Percentiles rank a stretch among this genome's conserved stretches.
phyloP scores from a whole-genome alignment of 2,329 filamentous ascomycete genomes.

The Epichloe coenophiala region DNA sequence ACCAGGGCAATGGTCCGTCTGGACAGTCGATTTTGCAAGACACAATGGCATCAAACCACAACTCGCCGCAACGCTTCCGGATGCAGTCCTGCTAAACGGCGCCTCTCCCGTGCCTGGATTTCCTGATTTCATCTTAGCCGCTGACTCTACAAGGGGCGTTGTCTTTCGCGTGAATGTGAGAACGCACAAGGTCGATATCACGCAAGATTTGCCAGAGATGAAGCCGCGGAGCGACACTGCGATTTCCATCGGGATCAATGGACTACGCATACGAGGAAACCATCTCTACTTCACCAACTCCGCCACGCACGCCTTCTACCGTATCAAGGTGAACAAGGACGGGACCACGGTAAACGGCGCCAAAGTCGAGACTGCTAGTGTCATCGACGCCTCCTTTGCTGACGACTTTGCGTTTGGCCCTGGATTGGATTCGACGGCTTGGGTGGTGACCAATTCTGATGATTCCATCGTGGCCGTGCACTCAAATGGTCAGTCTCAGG shows the following conservation, averaged over 20 bases:
- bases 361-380: slow-evolving; percentile 6
- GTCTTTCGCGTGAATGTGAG: slow-evolving; percentile 14
- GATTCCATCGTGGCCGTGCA: slow-evolving; percentile 5
- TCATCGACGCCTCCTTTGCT: slow-evolving; percentile 4
- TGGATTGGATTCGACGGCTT: slow-evolving; percentile 3
- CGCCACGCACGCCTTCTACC: slow-evolving; percentile 17
- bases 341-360: not conserved
- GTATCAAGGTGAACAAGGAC: slow-evolving; percentile 6
- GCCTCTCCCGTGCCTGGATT: not conserved
- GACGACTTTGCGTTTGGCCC: slow-evolving; percentile 12
- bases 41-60: not conserved
- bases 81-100: not conserved
- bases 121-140: not conserved
- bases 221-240: slow-evolving; percentile 28
- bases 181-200: slow-evolving; percentile 8
- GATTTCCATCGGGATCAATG: slow-evolving; percentile 18
- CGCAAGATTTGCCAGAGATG: slow-evolving; percentile 12
- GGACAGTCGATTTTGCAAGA: not conserved
- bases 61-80: not conserved
- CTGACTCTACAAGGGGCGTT: slow-evolving; percentile 13
- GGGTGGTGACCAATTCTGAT: slow-evolving; percentile 8
- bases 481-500: not conserved
- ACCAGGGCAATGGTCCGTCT: not conserved
- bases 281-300: slow-evolving; percentile 35
- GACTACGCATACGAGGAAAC: slow-evolving; percentile 27